A percentile compares a stretch with the other conserved stretches of the same genome.
phyloP scores from a whole-genome alignment of 1,284 basidiomycete species.

The Trichosporon ovoides region DNA sequence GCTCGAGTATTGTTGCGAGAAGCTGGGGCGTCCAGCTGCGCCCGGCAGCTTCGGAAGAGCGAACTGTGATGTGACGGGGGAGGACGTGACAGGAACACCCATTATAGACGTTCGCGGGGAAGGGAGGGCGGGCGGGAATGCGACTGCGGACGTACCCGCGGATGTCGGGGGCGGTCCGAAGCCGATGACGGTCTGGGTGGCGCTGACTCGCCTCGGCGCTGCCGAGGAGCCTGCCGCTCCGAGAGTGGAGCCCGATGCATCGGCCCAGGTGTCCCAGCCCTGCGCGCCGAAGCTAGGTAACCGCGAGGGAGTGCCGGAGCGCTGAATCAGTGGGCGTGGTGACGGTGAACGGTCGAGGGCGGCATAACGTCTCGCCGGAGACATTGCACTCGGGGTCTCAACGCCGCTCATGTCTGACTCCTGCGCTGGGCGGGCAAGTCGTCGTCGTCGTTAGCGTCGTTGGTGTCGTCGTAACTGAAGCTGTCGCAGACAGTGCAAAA shows the following conservation, averaged over 20 bases:
- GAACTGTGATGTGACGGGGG: neutral
- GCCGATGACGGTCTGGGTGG: neutral
- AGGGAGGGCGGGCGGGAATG: neutral
- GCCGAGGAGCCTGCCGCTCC: neutral
- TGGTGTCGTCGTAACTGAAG: too few relatives aligned
- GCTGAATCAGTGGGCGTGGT: neutral
- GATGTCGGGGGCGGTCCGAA: neutral
- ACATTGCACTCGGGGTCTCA: constrained; percentile 2
- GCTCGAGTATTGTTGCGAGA: constrained; percentile 3
- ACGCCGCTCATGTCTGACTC: neutral
- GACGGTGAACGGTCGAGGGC: constrained; percentile 1
- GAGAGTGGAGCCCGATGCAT: neutral
- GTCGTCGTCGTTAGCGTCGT: too few relatives aligned
- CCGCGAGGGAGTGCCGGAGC: constrained; percentile 3
- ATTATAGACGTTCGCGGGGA: neutral
- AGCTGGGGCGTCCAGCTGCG: constrained; percentile 1
- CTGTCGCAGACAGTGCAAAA: constrained; percentile 5
- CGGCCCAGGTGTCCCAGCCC: neutral
- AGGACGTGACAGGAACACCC: neutral
- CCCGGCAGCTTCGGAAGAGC: neutral
- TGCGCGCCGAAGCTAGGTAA: neutral
- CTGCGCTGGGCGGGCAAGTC: neutral
- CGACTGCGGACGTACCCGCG: neutral
- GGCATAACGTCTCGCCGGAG: neutral
- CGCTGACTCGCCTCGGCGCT: neutral